Percentiles rank a stretch among this genome's conserved stretches.
Conservation (phyloP, 495 filamentous ascomycete genomes). For the Podospora anserina region DNA sequence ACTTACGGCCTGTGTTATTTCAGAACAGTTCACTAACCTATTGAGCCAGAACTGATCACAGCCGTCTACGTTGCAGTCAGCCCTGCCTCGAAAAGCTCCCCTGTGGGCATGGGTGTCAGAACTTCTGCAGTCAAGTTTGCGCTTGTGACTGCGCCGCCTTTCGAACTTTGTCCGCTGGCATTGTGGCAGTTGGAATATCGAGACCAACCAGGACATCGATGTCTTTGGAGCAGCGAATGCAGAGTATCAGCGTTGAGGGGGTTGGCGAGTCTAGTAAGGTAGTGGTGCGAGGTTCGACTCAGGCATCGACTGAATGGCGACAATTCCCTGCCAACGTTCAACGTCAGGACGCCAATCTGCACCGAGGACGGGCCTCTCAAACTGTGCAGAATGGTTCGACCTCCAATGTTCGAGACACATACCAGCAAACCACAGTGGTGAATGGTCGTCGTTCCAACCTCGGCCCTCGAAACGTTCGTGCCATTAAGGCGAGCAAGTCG, state of each 20-base stretch:
- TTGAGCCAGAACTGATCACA: slow-evolving; percentile 58
- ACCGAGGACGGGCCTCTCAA: not conserved
- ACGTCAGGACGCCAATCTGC: slow-evolving; percentile 4
- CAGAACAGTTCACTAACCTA: slow-evolving; percentile 9
- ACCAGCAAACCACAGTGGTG: slow-evolving; percentile 15
- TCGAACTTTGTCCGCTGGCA: not conserved
- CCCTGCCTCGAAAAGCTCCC: slow-evolving; percentile 56
- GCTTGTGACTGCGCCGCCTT: slow-evolving; percentile 35
- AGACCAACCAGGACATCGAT: not conserved
- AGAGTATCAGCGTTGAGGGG: slow-evolving; percentile 8
- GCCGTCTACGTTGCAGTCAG: slow-evolving; percentile 59
- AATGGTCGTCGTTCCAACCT: slow-evolving; percentile 11
- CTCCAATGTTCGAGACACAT: slow-evolving; percentile 14
- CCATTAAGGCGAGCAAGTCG: not conserved
- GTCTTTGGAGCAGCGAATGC: slow-evolving; percentile 15
- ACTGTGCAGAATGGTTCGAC: not conserved
- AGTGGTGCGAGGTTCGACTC: not conserved
- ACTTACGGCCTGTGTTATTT: not conserved
- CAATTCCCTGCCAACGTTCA: not conserved
- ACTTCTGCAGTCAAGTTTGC: slow-evolving; percentile 40
- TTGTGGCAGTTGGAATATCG: not conserved
- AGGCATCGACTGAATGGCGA: not conserved
- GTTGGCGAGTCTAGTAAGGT: not conserved
- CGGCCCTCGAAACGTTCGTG: not conserved
- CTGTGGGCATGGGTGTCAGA: slow-evolving; percentile 61